These are phyloP conservation scores for Hymenoscyphus linearis DNA, from an alignment of 2,329 filamentous ascomycete genomes.

Conservation along the genomic window DNA sequence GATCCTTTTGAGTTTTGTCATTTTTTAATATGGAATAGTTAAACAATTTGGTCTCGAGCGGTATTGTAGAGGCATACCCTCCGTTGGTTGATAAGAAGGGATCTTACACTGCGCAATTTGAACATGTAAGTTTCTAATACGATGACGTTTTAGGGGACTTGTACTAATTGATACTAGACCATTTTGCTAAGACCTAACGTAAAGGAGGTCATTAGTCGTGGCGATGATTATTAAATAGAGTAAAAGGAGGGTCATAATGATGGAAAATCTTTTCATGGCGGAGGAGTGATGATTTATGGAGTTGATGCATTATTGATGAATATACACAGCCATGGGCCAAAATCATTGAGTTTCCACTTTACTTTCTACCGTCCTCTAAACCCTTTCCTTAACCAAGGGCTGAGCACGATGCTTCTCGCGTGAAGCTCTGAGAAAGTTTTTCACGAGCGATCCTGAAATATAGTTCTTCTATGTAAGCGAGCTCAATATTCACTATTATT, in stretches of 20 bases:
- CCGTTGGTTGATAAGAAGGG: slow-evolving; percentile 89
- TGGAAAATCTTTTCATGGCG: background rate
- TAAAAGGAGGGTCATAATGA: background rate
- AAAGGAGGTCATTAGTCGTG: slow-evolving; percentile 83
- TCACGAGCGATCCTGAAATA: too few species aligned
- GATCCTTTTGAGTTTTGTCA: background rate
- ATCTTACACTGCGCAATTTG: slow-evolving; percentile 88
- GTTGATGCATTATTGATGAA: background rate
- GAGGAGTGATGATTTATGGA: background rate
- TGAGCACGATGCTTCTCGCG: too few species aligned
- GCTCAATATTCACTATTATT: too few species aligned
- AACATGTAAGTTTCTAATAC: slow-evolving; percentile 59
- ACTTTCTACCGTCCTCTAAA: background rate
- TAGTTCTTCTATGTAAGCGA: too few species aligned
- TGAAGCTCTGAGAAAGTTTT: too few species aligned
- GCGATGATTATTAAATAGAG: slow-evolving; percentile 65
- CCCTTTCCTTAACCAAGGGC: too few species aligned
- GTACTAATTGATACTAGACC: slow-evolving; percentile 54
- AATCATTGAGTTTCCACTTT: background rate
- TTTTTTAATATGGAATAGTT: slow-evolving; percentile 47
- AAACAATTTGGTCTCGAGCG: slow-evolving; percentile 76
- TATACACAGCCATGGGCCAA: background rate
- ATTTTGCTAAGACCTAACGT: slow-evolving; percentile 71
- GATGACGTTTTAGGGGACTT: background rate
- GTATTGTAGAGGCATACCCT: slow-evolving; percentile 86